Evolutionary conservation across 1,284 basidiomycete species (phyloP), one percentile per base, ranked within the genome.

Genomic region (Sanghuangporus sanghuang): DNA sequence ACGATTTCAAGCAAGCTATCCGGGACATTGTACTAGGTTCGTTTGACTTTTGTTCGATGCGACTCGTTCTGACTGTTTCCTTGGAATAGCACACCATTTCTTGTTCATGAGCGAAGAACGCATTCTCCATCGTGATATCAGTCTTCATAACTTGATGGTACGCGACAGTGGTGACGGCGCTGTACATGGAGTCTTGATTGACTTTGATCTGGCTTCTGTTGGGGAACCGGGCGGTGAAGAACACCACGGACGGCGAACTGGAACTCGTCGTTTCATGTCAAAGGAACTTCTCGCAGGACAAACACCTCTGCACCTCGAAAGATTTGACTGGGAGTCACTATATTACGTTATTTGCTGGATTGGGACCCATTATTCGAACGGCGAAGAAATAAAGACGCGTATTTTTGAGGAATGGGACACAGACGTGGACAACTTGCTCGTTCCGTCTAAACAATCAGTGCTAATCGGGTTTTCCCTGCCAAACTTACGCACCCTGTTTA

Each of bases 41-140:
- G 42, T 6, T 8, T 16, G 3, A 8, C 18, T 14, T 2, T n/a
- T 4, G 12, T 44, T 2, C 2, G 8, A 6, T 6, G 42, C 5
- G 2, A 2, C 42, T 44, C 2, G n/a, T 2, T 2, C 4, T 44
- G 42, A 44, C 42, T 14, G 11, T 44, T 44, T 12, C 42, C 11
- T 44, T 6, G 27, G 3, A 32, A 12, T 18, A 61, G 59, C 12
- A 16, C 59, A 54, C 35, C 62, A 63, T 18, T 58, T 57, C 38
- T 23, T 63, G 32, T 57, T 42, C 18, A 39, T 27, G 16, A 23
- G 55, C 36, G 5, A 35, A 38, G 6, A 1, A n/a, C 27, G 27
- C 6, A 63, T 63, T 40, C 46, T 23, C 32, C 62, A 63, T 38
- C 40, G 62, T n/a, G 62, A 63, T 53, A 52, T 63, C 46, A 63